Evolutionary conservation across 129 eudicot genomes (phyloP).

Genomic region (Flaveria sonorensis): DNA sequence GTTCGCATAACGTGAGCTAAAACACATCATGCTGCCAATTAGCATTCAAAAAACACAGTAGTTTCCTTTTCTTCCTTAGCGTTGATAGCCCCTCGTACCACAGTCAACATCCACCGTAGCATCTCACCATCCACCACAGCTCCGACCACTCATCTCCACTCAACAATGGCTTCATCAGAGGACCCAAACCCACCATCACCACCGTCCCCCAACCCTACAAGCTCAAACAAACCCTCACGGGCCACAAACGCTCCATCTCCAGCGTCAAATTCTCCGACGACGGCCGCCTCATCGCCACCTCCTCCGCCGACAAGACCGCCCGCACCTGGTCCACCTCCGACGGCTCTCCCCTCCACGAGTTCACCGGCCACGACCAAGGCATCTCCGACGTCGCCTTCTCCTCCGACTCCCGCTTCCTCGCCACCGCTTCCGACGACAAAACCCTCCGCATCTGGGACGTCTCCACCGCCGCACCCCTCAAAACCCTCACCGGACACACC

Average conservation of each 20-base stretch:
- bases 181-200: slow-evolving; percentile 16
- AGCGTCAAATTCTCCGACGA: slow-evolving; percentile 85
- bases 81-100: no score
- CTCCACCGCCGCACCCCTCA: slow-evolving; percentile 54
- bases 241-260: slow-evolving; percentile 87
- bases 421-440: slow-evolving; percentile 94
- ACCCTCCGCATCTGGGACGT: slow-evolving; percentile 81
- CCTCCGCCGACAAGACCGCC: slow-evolving; percentile 91
- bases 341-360: slow-evolving; percentile 43
- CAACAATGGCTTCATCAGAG: slow-evolving; percentile 47
- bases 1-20: background rate
- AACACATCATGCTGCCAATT: background rate
- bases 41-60: background rate
- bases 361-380: slow-evolving; percentile 76
- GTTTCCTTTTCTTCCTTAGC: background rate
- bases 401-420: slow-evolving; percentile 73
- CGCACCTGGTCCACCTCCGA: slow-evolving; percentile 54
- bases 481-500: slow-evolving; percentile 82
- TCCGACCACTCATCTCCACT: background rate
- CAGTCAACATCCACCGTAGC: no score
- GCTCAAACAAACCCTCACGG: slow-evolving; percentile 69
- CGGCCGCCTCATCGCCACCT: slow-evolving; percentile 80
- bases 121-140: no score
- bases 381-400: slow-evolving; percentile 93
- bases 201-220: slow-evolving; percentile 60